Evolutionary conservation across 169 alveolate species (phyloP).

Genomic region (Plasmodium fragile): DNA sequence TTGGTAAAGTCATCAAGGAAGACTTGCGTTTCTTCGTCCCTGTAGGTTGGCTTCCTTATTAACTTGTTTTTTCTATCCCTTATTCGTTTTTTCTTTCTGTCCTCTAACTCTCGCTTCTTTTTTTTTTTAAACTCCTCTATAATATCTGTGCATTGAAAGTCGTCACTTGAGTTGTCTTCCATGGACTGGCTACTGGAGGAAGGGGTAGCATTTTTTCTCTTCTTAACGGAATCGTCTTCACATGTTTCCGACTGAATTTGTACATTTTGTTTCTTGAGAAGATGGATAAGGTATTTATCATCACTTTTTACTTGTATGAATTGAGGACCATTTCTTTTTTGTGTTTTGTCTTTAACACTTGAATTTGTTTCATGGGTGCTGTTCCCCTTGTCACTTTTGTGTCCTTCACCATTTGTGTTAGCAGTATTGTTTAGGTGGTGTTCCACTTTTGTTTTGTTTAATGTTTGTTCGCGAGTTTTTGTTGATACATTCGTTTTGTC

Average conservation of each 20-base stretch:
- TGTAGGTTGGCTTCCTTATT: constrained; percentile 31
- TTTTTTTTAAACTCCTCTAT: constrained; percentile 59
- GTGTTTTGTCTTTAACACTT: not conserved
- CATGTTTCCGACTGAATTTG: constrained; percentile 23
- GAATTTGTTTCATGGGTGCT: not conserved
- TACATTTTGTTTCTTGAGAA: constrained; percentile 27
- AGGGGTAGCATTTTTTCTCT: not conserved
- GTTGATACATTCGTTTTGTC: not conserved
- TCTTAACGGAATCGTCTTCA: not conserved
- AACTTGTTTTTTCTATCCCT: constrained; percentile 14
- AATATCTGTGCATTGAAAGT: constrained; percentile 11
- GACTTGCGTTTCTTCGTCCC: constrained; percentile 56
- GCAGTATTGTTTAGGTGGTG: not conserved
- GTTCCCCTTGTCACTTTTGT: not conserved
- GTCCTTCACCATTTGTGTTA: not conserved
- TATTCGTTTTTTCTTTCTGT: constrained; percentile 12
- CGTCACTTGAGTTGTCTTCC: constrained; percentile 32
- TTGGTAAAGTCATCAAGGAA: constrained; percentile 52
- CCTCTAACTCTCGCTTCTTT: constrained; percentile 12
- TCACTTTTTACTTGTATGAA: constrained; percentile 37
- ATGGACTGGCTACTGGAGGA: not conserved
- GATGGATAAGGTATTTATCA: constrained; percentile 49
- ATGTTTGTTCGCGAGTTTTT: not conserved
- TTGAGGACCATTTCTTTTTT: not conserved
- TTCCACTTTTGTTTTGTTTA: not conserved